These are phyloP conservation scores for Trametes polyzona DNA, from an alignment of 1,284 basidiomycete genomes.

Conservation along the genomic window DNA sequence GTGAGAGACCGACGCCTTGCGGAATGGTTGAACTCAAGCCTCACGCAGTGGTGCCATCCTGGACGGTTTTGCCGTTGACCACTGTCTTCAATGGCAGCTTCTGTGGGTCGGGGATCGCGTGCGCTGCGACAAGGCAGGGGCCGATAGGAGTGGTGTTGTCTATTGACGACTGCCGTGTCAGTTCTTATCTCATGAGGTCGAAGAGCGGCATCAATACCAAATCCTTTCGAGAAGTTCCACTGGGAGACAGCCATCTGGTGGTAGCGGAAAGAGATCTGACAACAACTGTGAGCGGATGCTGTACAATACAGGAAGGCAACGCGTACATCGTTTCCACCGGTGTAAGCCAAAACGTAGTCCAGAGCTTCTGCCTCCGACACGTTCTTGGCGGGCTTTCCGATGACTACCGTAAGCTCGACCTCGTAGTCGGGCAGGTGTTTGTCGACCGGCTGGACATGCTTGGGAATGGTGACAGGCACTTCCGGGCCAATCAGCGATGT, in stretches of 20 bases:
- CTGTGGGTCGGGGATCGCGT: slow-evolving; percentile 72
- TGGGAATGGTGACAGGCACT: slow-evolving; percentile 70
- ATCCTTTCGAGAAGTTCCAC: slow-evolving; percentile 86
- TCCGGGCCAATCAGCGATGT: slow-evolving; percentile 74
- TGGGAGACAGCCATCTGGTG: slow-evolving; percentile 78
- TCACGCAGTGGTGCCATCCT: slow-evolving; percentile 76
- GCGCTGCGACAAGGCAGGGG: slow-evolving; percentile 73
- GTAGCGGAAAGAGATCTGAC: slow-evolving; percentile 76
- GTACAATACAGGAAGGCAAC: not conserved
- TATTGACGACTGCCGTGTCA: slow-evolving; percentile 29
- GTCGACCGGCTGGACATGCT: slow-evolving; percentile 67
- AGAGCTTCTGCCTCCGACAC: slow-evolving; percentile 78
- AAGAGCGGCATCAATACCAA: slow-evolving; percentile 44
- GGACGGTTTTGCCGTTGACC: slow-evolving; percentile 71
- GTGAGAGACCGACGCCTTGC: slow-evolving; percentile 26
- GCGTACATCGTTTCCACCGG: slow-evolving; percentile 77
- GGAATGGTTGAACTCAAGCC: slow-evolving; percentile 32
- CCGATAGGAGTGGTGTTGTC: slow-evolving; percentile 80
- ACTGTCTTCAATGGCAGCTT: slow-evolving; percentile 64
- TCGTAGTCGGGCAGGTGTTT: slow-evolving; percentile 86
- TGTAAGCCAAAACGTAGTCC: slow-evolving; percentile 83
- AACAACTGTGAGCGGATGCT: not conserved
- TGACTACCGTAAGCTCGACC: slow-evolving; percentile 85
- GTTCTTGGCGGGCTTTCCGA: slow-evolving; percentile 80
- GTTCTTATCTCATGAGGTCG: not conserved